Percentiles rank a stretch among this genome's conserved stretches.
Evolutionary conservation across 345 rosid species (phyloP).

Genomic region (Excoecaria agallocha): DNA sequence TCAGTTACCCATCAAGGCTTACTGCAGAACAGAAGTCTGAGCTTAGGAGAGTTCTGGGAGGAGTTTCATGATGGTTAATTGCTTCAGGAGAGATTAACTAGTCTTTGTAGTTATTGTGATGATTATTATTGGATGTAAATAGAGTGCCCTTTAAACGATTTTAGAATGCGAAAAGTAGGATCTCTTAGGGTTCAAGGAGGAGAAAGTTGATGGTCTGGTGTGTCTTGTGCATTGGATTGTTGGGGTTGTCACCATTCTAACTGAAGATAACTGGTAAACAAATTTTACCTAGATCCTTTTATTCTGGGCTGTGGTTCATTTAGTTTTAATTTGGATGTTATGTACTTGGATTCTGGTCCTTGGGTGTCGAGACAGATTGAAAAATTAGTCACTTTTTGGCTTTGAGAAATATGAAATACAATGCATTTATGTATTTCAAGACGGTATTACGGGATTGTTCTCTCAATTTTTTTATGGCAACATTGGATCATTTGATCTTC

Average conservation of each 20-base stretch:
- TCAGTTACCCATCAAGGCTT: constrained; percentile 76
- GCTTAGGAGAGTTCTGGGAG: constrained; percentile 69
- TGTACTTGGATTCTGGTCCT: not conserved
- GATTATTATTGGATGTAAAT: constrained; percentile 30
- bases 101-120: not conserved
- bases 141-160: constrained; percentile 9
- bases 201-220: constrained; percentile 3
- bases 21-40: constrained; percentile 78
- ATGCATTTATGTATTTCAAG: too few species aligned
- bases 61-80: constrained; percentile 41
- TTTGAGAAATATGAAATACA: constrained; percentile 8
- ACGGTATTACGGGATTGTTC: too few species aligned
- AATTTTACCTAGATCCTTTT: constrained; percentile 9
- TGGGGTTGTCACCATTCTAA: not conserved
- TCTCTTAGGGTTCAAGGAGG: constrained; percentile 1
- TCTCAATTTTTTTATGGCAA: too few species aligned
- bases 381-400: not conserved
- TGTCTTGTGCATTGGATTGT: not conserved
- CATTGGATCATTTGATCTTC: too few species aligned
- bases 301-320: constrained; percentile 4
- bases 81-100: constrained; percentile 17
- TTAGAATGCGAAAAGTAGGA: constrained; percentile 30
- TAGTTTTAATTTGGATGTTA: constrained; percentile 8
- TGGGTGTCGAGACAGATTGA: too few species aligned
- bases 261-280: constrained; percentile 10